Evolutionary conservation across 768 basidiomycete genomes (phyloP), one percentile per base, ranked within the genome.

Genomic region (Trametes cubensis): DNA sequence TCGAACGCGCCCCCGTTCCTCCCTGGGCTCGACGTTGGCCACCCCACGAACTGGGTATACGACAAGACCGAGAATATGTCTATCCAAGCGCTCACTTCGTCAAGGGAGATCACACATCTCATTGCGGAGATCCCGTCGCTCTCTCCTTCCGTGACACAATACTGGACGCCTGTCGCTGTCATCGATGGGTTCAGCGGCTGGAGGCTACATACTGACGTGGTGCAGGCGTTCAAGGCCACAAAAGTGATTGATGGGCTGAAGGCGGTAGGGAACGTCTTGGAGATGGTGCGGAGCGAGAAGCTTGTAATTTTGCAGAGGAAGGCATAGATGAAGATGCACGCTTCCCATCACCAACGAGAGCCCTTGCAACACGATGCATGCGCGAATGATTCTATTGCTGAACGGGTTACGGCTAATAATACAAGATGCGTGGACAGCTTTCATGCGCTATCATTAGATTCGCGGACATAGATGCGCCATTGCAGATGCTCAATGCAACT

Each of bases 1-100:
- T 79, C 83, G 21, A 78, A 88, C 57, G 74, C 87, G 0, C 79
- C 82, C 0, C 89, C 93, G 1, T 80, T 81, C 55, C 71, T 77
- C 54, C 51, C 69, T 4, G 64, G 18, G 58, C 45, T 50, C 60
- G 18, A 55, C 67, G 52, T 42, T 58, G 44, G 39, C 57, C 69
- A 23, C 50, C 62, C 51, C 55, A 55, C 38, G 47, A 63, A 68
- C 30, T 93, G 91, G 88, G 78, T 75, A 40, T 96, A 95, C 76
- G 84, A 92, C 75, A 96, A 94, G 78, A 89, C 90, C 0, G 95
- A 97, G 73, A 74, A 78, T 30, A 72, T 91, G 39, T 74, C 80
- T 0, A 68, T 79, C 1, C 51, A 60, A 1, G 69, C 75, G 14
- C 76, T 87, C 55, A 77, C 82, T 3, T 67, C 70, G 21, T 65